Conservation (phyloP, 768 basidiomycete genomes). For the Hericium erinaceus region DNA sequence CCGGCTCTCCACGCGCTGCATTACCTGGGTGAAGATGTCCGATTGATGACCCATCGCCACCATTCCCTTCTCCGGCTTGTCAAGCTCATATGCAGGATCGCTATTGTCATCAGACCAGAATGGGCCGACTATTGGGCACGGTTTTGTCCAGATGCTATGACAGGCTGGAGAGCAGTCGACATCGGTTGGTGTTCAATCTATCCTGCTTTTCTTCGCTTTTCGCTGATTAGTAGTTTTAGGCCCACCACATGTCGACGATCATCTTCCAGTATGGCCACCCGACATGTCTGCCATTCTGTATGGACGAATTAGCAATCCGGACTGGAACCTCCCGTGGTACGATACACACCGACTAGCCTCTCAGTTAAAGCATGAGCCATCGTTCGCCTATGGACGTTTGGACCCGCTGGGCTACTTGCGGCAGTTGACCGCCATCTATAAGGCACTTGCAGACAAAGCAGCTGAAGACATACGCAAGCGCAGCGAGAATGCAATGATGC, state of each 20-base stretch:
- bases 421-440: constrained; percentile 47
- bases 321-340: constrained; percentile 48
- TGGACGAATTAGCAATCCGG: constrained; percentile 48
- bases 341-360: constrained; percentile 34
- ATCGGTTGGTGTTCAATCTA: background rate
- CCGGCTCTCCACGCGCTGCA: constrained; percentile 70
- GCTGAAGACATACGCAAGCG: constrained; percentile 47
- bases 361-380: constrained; percentile 37
- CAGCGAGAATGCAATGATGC: constrained; percentile 53
- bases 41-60: constrained; percentile 48
- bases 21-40: constrained; percentile 63
- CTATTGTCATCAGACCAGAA: constrained; percentile 59
- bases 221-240: background rate
- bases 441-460: constrained; percentile 46
- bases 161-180: constrained; percentile 39
- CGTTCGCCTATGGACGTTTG: constrained; percentile 51
- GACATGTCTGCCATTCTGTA: constrained; percentile 64
- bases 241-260: constrained; percentile 49
- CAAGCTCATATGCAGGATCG: constrained; percentile 54
- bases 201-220: constrained; percentile 3
- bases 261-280: constrained; percentile 68
- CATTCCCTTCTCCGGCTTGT: constrained; percentile 47
- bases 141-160: constrained; percentile 52
- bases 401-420: constrained; percentile 50
- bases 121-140: constrained; percentile 95